These are phyloP conservation scores for Excoecaria cochinchinensis DNA, from an alignment of 345 rosid genomes.

Conservation along the genomic window DNA sequence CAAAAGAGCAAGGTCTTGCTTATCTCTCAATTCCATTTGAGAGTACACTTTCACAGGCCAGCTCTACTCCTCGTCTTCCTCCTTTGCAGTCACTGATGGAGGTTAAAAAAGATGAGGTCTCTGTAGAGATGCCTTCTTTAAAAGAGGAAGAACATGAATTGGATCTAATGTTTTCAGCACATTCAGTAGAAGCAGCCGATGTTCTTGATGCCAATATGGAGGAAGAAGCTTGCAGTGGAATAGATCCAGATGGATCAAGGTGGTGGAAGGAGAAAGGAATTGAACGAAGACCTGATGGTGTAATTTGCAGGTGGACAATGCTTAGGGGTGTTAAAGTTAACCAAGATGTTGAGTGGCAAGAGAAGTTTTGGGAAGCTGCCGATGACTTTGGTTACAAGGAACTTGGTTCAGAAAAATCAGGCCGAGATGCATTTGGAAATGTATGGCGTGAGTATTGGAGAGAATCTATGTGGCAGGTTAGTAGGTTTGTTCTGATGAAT, in stretches of 20 bases:
- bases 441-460: conserved; percentile 92
- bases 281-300: conserved; percentile 72
- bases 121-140: conserved; percentile 31
- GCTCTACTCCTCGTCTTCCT: conserved; percentile 46
- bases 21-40: conserved; percentile 69
- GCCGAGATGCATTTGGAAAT: conserved; percentile 78
- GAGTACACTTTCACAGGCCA: conserved; percentile 48
- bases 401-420: conserved; percentile 95
- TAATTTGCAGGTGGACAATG: conserved; percentile 91
- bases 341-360: conserved; percentile 86
- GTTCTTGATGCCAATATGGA: conserved; percentile 48
- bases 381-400: conserved; percentile 87
- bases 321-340: conserved; percentile 77
- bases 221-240: conserved; percentile 48
- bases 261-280: conserved; percentile 94
- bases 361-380: conserved; percentile 96
- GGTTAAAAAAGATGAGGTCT: conserved; percentile 35
- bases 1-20: conserved; percentile 56
- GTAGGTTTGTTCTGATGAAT: conserved; percentile 17
- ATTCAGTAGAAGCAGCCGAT: conserved; percentile 77
- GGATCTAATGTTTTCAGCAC: conserved; percentile 47
- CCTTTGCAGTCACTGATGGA: conserved; percentile 69
- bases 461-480: conserved; percentile 88
- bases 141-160: conserved; percentile 46
- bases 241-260: conserved; percentile 57